A percentile compares a stretch with the other conserved stretches of the same genome.
Evolutionary conservation across 2,329 filamentous ascomycete species (phyloP).

Genomic region (Fusarium ramigenum): DNA sequence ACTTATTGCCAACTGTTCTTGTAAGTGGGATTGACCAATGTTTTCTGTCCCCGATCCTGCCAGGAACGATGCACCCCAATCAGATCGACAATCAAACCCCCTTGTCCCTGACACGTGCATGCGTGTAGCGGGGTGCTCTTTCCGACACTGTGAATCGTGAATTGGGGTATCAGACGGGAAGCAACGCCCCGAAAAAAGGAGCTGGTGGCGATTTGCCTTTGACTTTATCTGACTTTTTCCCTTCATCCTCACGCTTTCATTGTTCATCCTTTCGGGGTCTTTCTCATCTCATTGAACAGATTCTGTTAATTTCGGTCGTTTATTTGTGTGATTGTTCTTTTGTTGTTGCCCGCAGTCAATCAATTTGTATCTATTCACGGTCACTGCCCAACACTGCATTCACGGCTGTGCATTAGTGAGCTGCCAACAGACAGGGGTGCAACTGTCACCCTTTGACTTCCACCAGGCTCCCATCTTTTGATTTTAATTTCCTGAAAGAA

Average conservation of each 20-base stretch:
- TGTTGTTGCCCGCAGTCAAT: slow-evolving; percentile 12
- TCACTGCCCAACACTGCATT: slow-evolving; percentile 16
- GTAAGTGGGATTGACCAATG: not conserved
- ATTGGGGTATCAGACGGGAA: slow-evolving; percentile 29
- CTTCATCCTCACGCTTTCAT: slow-evolving; percentile 8
- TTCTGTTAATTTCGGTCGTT: not conserved
- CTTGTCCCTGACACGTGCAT: slow-evolving; percentile 42
- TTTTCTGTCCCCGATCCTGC: not conserved
- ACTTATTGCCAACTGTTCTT: not conserved
- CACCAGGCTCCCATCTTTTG: not conserved
- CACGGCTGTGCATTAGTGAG: slow-evolving; percentile 28
- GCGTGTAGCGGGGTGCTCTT: slow-evolving; percentile 46
- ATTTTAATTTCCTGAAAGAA: not conserved
- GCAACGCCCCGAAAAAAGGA: slow-evolving; percentile 35
- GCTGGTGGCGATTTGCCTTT: slow-evolving; percentile 41
- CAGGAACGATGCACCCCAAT: slow-evolving; percentile 30
- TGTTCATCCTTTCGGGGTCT: slow-evolving; percentile 1
- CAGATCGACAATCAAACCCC: slow-evolving; percentile 25
- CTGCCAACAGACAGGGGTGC: slow-evolving; percentile 20
- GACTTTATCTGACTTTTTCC: slow-evolving; percentile 12
- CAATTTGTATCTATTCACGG: slow-evolving; percentile 11
- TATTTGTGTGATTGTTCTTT: slow-evolving; percentile 4
- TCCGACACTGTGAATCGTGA: slow-evolving; percentile 45
- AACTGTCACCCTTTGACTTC: slow-evolving; percentile 1
- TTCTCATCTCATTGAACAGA: not conserved